Evolutionary conservation across 192 early-diverging fungal genomes (phyloP).

Genomic region (Lobosporangium transversale): DNA sequence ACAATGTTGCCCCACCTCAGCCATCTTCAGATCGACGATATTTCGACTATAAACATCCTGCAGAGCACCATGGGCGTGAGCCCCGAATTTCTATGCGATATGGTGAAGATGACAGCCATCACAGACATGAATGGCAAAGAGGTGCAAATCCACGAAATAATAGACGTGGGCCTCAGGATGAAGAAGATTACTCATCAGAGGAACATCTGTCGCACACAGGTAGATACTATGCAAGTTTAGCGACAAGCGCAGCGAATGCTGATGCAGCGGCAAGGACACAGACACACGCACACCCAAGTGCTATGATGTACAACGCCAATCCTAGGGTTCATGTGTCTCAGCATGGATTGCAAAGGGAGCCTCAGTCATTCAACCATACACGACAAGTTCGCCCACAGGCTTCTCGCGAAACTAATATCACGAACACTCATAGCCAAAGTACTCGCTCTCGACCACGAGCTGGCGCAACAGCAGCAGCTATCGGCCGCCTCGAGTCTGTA

Average conservation of each 20-base stretch:
- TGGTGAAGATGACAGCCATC: background rate
- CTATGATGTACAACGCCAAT: too few species aligned
- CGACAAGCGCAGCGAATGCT: background rate
- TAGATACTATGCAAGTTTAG: background rate
- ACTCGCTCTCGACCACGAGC: constrained; percentile 37
- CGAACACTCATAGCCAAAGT: constrained; percentile 5
- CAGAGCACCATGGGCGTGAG: background rate
- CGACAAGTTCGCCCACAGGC: background rate
- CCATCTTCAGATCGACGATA: background rate
- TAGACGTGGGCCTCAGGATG: background rate
- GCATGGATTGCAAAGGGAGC: background rate
- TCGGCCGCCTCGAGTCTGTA: constrained; percentile 38
- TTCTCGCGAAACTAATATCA: constrained; percentile 11
- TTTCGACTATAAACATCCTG: background rate
- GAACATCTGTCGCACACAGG: constrained; percentile 3
- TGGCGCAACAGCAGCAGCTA: constrained; percentile 43
- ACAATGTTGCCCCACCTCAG: background rate
- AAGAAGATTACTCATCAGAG: background rate
- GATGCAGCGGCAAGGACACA: background rate
- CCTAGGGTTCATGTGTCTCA: constrained; percentile 3
- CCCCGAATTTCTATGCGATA: constrained; percentile 8
- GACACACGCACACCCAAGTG: background rate
- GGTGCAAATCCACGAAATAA: background rate
- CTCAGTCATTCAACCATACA: background rate
- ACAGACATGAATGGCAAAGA: background rate